Evolutionary conservation across 306 rosid genomes (phyloP).

Genomic region (Vachellia pachyceras): DNA sequence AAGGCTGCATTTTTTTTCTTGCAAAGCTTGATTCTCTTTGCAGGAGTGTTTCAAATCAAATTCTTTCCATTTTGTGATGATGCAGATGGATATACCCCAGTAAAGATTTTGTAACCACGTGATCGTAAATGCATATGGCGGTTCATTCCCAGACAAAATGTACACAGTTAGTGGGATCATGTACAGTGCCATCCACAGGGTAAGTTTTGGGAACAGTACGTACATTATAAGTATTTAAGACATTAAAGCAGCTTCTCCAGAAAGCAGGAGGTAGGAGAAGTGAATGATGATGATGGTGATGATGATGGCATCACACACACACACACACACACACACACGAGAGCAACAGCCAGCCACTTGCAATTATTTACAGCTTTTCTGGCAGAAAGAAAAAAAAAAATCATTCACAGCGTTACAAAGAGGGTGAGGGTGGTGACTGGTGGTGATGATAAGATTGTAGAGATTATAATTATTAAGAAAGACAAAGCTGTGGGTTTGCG

Average conservation of each 20-base stretch:
- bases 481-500: no score
- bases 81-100: background rate
- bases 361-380: conserved; percentile 13
- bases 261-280: background rate
- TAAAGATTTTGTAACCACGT: background rate
- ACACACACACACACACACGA: background rate
- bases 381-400: no score
- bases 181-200: background rate
- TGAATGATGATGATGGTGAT: background rate
- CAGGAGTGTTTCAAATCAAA: background rate
- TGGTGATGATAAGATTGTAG: conserved; percentile 2
- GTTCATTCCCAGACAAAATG: background rate
- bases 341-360: background rate
- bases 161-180: background rate
- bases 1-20: background rate
- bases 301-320: background rate
- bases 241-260: background rate
- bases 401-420: background rate
- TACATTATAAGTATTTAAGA: background rate
- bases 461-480: conserved; percentile 16
- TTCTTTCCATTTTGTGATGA: background rate
- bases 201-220: background rate
- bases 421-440: background rate
- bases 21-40: no score
- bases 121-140: background rate